Evolutionary conservation across 106 monocot genomes (phyloP).

Genomic region (Phalaenopsis aphrodite): DNA sequence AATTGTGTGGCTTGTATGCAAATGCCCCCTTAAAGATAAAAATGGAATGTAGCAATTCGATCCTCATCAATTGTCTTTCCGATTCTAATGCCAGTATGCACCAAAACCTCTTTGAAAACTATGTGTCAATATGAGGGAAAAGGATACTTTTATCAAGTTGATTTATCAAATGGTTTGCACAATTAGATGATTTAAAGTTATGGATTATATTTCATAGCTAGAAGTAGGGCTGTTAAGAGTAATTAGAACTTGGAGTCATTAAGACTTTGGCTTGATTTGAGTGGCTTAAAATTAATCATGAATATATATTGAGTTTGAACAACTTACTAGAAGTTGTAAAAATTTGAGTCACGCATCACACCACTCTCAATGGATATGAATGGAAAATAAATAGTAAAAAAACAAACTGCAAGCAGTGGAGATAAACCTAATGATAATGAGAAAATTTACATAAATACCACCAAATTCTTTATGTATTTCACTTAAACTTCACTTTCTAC

Average conservation of each 20-base stretch:
- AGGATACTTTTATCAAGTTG: not conserved
- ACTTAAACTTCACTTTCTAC: too few species aligned
- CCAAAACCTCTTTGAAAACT: not conserved
- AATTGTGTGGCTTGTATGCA: too few species aligned
- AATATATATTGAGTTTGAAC: not conserved
- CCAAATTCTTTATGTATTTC: too few species aligned
- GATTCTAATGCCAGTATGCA: not conserved
- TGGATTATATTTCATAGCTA: slow-evolving; percentile 33
- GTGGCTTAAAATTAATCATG: not conserved
- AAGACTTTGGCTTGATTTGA: not conserved
- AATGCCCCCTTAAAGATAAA: not conserved
- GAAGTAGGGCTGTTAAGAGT: slow-evolving; percentile 29
- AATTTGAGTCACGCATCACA: too few species aligned
- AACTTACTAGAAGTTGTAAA: too few species aligned
- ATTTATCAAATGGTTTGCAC: slow-evolving; percentile 10
- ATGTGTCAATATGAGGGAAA: not conserved
- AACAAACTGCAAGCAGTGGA: too few species aligned
- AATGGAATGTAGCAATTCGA: slow-evolving; percentile 4
- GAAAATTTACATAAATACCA: too few species aligned
- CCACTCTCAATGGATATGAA: too few species aligned
- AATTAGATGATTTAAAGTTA: slow-evolving; percentile 9
- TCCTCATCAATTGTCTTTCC: not conserved
- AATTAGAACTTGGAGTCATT: not conserved
- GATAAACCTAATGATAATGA: too few species aligned
- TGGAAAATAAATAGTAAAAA: too few species aligned